A percentile compares a stretch with the other conserved stretches of the same genome.
phyloP scores from a whole-genome alignment of 306 rosid genomes.

The Parietaria judaica region DNA sequence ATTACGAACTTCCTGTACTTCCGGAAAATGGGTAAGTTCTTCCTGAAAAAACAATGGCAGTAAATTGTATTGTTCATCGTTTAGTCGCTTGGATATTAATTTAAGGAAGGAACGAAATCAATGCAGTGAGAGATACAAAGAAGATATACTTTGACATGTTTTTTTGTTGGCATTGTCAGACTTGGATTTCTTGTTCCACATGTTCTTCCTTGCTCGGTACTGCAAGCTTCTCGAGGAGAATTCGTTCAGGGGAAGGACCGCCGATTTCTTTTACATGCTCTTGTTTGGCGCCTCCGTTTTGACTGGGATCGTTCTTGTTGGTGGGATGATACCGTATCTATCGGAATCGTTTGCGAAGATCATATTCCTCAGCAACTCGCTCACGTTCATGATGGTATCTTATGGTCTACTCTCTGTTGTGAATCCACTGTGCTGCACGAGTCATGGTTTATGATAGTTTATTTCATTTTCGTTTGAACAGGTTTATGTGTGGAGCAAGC shows the following conservation, averaged over 20 bases:
- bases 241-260: conserved; percentile 94
- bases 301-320: conserved; percentile 85
- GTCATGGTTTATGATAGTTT: conserved; percentile 4
- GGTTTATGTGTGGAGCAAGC: conserved; percentile 99
- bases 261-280: conserved; percentile 94
- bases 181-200: conserved; percentile 95
- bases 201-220: conserved; percentile 98
- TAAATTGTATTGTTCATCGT: background rate
- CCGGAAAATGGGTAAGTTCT: conserved; percentile 70
- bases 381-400: conserved; percentile 93
- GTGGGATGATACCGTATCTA: conserved; percentile 91
- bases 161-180: conserved; percentile 43
- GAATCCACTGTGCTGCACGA: conserved; percentile 5
- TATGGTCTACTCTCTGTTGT: background rate
- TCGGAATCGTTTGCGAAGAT: conserved; percentile 82
- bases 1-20: conserved; percentile 87
- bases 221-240: conserved; percentile 98
- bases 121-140: background rate
- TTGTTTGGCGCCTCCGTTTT: conserved; percentile 80
- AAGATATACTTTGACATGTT: conserved; percentile 17
- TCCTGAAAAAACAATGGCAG: background rate
- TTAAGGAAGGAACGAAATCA: background rate
- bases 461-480: conserved; percentile 23
- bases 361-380: conserved; percentile 87
- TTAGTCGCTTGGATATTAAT: background rate